These are phyloP conservation scores for Ogataea trehaloabstinens DNA, from an alignment of 805 yeast genomes.

Conservation along the genomic window DNA sequence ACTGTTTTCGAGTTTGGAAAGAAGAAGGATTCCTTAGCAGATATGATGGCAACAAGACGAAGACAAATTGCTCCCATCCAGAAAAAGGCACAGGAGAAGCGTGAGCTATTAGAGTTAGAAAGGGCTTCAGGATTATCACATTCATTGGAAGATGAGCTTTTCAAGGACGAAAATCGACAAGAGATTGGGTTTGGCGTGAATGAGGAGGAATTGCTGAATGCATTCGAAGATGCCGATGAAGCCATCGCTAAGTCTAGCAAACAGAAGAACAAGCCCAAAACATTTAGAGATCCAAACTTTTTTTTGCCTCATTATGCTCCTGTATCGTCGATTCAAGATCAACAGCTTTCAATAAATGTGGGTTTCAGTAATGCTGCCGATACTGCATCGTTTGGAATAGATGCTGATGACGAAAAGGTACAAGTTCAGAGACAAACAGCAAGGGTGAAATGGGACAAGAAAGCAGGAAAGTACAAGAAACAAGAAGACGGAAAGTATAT, in stretches of 20 bases:
- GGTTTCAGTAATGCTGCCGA: slow-evolving; percentile 84
- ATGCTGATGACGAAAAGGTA: slow-evolving; percentile 63
- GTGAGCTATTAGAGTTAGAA: slow-evolving; percentile 66
- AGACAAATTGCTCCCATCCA: slow-evolving; percentile 79
- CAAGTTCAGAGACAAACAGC: slow-evolving; percentile 64
- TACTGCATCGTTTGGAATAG: slow-evolving; percentile 83
- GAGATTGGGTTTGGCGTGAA: slow-evolving; percentile 39
- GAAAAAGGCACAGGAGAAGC: slow-evolving; percentile 68
- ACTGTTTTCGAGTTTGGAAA: slow-evolving; percentile 91
- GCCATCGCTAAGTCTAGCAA: slow-evolving; percentile 12
- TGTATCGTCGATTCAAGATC: slow-evolving; percentile 71
- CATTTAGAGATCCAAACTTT: slow-evolving; percentile 70
- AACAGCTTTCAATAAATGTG: slow-evolving; percentile 55
- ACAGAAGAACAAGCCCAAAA: slow-evolving; percentile 10
- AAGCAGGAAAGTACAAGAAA: slow-evolving; percentile 85
- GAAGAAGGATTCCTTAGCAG: slow-evolving; percentile 60
- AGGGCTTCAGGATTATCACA: slow-evolving; percentile 73
- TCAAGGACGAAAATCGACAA: slow-evolving; percentile 44
- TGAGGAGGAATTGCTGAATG: slow-evolving; percentile 45
- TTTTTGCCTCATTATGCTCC: slow-evolving; percentile 92
- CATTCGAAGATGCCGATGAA: slow-evolving; percentile 54
- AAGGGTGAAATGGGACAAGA: slow-evolving; percentile 87
- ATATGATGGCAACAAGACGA: slow-evolving; percentile 84
- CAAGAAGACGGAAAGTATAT: slow-evolving; percentile 85
- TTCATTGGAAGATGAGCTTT: slow-evolving; percentile 68